phyloP scores from a whole-genome alignment of 148 eudicot genomes.

The Tetragonia tetragonoides region DNA sequence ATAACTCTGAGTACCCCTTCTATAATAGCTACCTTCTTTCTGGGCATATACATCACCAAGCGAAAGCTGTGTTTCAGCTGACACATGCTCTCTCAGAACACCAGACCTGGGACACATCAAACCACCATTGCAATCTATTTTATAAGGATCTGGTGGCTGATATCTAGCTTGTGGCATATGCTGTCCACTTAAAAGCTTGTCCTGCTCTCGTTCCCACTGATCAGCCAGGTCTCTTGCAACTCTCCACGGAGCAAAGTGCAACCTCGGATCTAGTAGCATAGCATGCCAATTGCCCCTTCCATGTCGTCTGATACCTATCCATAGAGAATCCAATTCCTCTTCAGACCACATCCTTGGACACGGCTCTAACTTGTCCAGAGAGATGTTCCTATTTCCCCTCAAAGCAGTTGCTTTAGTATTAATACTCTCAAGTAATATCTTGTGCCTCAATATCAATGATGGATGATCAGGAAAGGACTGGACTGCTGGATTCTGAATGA shows the following conservation, averaged over 20 bases:
- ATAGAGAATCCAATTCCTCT: constrained; percentile 62
- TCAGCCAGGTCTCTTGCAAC: constrained; percentile 45
- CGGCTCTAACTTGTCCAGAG: constrained; percentile 33
- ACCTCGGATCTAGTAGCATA: constrained; percentile 56
- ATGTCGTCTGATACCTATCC: constrained; percentile 69
- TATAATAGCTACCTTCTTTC: constrained; percentile 17
- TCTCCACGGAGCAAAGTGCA: constrained; percentile 54
- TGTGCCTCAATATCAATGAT: constrained; percentile 34
- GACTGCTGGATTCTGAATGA: constrained; percentile 26
- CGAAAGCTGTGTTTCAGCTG: constrained; percentile 40
- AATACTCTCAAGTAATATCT: constrained; percentile 42
- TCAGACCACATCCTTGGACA: constrained; percentile 48
- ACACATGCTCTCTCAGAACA: constrained; percentile 19
- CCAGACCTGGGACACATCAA: constrained; percentile 16
- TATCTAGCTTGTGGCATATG: constrained; percentile 24
- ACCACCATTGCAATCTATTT: constrained; percentile 12
- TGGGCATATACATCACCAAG: constrained; percentile 40
- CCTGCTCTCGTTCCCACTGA: constrained; percentile 56
- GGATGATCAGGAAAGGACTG: constrained; percentile 30
- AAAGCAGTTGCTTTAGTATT: constrained; percentile 37
- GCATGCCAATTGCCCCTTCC: constrained; percentile 70
- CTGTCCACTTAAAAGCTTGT: constrained; percentile 32
- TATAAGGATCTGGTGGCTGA: constrained; percentile 23
- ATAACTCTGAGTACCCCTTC: constrained; percentile 15
- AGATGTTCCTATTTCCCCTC: constrained; percentile 35